Evolutionary conservation across 2,329 filamentous ascomycete species (phyloP).

Genomic region (Decorospora gaudefroyi): DNA sequence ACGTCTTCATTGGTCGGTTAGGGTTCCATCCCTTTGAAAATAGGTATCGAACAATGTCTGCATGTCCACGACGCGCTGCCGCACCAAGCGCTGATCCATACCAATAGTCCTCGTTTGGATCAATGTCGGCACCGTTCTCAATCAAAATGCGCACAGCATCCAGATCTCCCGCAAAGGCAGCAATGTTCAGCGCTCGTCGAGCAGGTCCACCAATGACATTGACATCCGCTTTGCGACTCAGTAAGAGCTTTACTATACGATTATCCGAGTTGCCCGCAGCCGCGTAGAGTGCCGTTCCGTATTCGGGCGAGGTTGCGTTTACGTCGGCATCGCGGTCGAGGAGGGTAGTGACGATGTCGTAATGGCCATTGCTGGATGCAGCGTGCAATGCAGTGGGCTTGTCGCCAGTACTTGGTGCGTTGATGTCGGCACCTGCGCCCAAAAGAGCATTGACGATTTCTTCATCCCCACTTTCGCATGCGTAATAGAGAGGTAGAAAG

Average conservation of each 20-base stretch:
- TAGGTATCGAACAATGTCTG: conserved; percentile 24
- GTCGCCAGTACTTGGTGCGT: conserved; percentile 8
- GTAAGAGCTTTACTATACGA: conserved; percentile 15
- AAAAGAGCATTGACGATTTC: conserved; percentile 25
- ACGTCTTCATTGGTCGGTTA: conserved; percentile 24
- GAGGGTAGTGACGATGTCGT: conserved; percentile 22
- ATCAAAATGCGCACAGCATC: conserved; percentile 24
- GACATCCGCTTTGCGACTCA: conserved; percentile 19
- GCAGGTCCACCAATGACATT: conserved; percentile 20
- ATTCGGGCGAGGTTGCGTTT: conserved; percentile 11
- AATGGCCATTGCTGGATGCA: conserved; percentile 20
- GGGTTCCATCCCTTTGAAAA: conserved; percentile 25
- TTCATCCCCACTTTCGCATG: conserved; percentile 21
- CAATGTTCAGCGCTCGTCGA: conserved; percentile 25
- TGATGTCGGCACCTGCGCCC: conserved; percentile 21
- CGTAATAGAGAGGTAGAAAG: conserved; percentile 28
- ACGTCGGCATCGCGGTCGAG: conserved; percentile 22
- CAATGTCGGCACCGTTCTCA: conserved; percentile 23
- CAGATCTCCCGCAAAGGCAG: conserved; percentile 23
- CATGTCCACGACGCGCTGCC: conserved; percentile 24
- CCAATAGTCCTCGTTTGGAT: conserved; percentile 29
- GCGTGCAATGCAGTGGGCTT: conserved; percentile 20
- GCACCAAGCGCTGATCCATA: conserved; percentile 28
- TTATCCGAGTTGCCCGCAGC: conserved; percentile 17
- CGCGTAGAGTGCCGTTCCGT: conserved; percentile 25